Evolutionary conservation across 352 stramenopile genomes (phyloP).

Genomic region (Phytophthora macrochlamydospora): DNA sequence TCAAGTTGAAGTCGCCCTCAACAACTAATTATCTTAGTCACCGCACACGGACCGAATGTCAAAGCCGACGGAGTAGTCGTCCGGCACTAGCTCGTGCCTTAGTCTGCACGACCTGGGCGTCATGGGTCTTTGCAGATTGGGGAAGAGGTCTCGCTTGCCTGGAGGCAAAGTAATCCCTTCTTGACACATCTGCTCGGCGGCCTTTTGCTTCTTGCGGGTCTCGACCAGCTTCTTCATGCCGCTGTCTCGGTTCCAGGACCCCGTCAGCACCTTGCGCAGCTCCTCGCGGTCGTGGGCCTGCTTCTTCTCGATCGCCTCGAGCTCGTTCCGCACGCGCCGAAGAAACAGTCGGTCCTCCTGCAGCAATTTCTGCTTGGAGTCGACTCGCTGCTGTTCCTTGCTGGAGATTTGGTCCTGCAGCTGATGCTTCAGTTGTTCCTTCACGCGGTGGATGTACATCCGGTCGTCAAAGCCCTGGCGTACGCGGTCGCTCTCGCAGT

Average conservation of each 20-base stretch:
- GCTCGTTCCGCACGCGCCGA: conserved; percentile 56
- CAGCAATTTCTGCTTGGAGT: conserved; percentile 43
- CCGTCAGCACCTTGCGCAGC: conserved; percentile 58
- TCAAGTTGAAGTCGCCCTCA: conserved; percentile 3
- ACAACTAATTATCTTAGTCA: neutral
- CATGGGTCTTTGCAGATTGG: conserved; percentile 31
- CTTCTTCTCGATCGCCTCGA: conserved; percentile 68
- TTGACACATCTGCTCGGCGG: conserved; percentile 46
- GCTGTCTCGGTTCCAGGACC: conserved; percentile 67
- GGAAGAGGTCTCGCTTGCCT: conserved; percentile 25
- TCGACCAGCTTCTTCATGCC: conserved; percentile 71
- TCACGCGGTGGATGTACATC: conserved; percentile 42
- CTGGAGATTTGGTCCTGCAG: conserved; percentile 62
- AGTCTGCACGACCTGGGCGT: conserved; percentile 20
- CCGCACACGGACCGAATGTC: conserved; percentile 66
- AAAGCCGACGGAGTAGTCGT: conserved; percentile 77
- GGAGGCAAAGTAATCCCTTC: conserved; percentile 4
- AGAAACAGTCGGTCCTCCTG: conserved; percentile 67
- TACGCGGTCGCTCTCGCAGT: conserved; percentile 57
- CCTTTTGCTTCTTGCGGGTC: conserved; percentile 64
- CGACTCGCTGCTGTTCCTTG: conserved; percentile 54
- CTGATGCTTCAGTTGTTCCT: conserved; percentile 60
- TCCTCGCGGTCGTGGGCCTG: conserved; percentile 56
- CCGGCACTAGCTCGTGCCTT: conserved; percentile 11
- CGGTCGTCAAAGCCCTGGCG: conserved; percentile 58